Percentiles rank a stretch among this genome's conserved stretches.
Conservation (phyloP, 169 alveolate species). For the Miamiensis avidus region DNA sequence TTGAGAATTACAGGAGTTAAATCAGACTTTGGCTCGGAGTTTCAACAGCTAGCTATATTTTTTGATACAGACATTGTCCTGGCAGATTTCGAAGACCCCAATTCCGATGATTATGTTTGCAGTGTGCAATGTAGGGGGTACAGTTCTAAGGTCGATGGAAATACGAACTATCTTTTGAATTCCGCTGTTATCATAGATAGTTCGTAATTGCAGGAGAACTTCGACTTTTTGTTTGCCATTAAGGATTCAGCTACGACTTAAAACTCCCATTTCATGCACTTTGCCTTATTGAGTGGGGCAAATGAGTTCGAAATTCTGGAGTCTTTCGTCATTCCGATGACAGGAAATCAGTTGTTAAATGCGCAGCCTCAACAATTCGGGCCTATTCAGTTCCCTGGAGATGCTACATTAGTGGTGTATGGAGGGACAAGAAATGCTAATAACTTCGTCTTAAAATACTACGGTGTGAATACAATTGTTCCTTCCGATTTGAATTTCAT, state of each 20-base stretch:
- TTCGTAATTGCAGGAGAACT: not conserved
- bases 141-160: not conserved
- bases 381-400: not conserved
- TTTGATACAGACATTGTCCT: not conserved
- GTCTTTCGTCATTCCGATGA: not conserved
- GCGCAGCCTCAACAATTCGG: not conserved
- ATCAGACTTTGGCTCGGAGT: not conserved
- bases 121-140: not conserved
- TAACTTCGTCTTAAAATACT: too few relatives aligned
- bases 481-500: not conserved
- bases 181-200: not conserved
- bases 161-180: too few relatives aligned
- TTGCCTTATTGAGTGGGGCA: too few relatives aligned
- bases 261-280: not conserved
- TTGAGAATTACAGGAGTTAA: not conserved
- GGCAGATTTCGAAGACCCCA: not conserved
- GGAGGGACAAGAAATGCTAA: not conserved
- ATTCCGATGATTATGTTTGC: not conserved
- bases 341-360: not conserved
- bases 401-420: not conserved
- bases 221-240: not conserved
- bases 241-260: not conserved
- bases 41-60: not conserved
- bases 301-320: not conserved
- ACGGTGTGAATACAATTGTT: not conserved